Base-by-base conservation (phyloP, 441 rosid genomes). In the Populus hybrid region DNA sequence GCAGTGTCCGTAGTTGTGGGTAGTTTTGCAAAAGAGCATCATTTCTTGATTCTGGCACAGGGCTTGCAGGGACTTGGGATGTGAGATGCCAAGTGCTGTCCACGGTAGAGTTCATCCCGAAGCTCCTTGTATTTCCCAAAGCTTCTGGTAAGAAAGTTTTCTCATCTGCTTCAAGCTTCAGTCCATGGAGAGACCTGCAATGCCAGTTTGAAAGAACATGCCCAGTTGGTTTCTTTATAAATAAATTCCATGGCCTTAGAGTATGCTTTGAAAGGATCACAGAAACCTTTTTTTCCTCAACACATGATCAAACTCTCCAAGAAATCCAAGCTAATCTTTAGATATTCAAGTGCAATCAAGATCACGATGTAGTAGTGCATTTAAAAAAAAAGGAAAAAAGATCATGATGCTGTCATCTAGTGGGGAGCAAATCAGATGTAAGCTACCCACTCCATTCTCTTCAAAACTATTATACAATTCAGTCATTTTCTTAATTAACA, bases 101-200 rank as follows among this genome's bases (percentile, higher is more conserved):
- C 66, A 75, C 26, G 9, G 73, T 71, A 71, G 86, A 69, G 70
- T 68, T 79, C 61, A 69, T 76, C 24, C 76, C 76, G 18, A 65
- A 14, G 70, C 72, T 42, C 73, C 77, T 73, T 61, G 74, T 28
- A 57, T 78, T 80, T 57, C 67, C 81, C 3, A 76, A 79, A 24
- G 78, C 69, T 35, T 72, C 73, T 5, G 74, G 76, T 70, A 81
- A 42, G 81, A 80, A 32, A 74, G 26, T 40, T 36, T 69, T 72
- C 70, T 79, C 74, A 61, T 71, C 79, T 40, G 70, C 74, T 83
- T 64, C 85, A 35, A 75, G 74, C 82, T 85, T 85, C 69, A 70
- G 78, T 75, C 76, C 86, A 70, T 46, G 75, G 59, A 68, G 80
- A 35, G 70, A 67, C 77, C 84, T 76, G 73, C 21, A 36, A 34